These are phyloP conservation scores for Trematosphaeria pertusa DNA, from an alignment of 2,329 filamentous ascomycete species.

Conservation along the genomic window DNA sequence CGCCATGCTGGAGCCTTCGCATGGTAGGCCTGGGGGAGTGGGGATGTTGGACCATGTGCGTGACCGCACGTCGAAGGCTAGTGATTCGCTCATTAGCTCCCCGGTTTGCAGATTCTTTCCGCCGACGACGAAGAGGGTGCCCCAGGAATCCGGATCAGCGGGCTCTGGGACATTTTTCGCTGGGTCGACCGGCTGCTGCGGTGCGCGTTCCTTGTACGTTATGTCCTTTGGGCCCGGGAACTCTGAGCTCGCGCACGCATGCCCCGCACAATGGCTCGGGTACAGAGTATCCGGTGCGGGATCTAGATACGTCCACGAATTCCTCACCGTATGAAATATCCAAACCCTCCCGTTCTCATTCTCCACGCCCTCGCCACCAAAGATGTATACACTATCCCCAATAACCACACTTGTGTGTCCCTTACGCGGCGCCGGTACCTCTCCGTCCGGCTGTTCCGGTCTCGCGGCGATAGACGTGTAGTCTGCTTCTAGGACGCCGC, in stretches of 20 bases:
- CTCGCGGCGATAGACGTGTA: conserved; percentile 47
- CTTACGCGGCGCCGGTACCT: conserved; percentile 48
- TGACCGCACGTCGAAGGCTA: conserved; percentile 59
- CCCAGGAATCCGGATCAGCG: conserved; percentile 50
- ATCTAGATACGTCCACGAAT: conserved; percentile 51
- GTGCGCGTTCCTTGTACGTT: conserved; percentile 40
- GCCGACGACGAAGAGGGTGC: conserved; percentile 60
- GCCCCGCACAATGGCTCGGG: conserved; percentile 42
- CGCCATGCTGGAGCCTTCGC: conserved; percentile 50
- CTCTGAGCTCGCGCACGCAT: conserved; percentile 49
- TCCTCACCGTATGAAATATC: conserved; percentile 52
- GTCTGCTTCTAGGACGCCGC: conserved; percentile 52
- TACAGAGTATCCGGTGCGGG: conserved; percentile 31
- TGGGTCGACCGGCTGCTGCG: conserved; percentile 52
- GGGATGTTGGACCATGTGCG: conserved; percentile 61
- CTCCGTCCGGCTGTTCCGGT: conserved; percentile 31
- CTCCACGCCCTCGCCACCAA: conserved; percentile 46
- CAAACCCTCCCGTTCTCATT: conserved; percentile 52
- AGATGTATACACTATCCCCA: conserved; percentile 55
- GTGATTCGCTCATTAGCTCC: conserved; percentile 53
- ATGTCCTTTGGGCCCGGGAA: conserved; percentile 46
- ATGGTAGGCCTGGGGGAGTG: conserved; percentile 47
- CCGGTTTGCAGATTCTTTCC: conserved; percentile 44
- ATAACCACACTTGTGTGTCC: conserved; percentile 53
- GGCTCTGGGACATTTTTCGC: conserved; percentile 51